Conservation (phyloP, 2,329 filamentous ascomycete species). For the Apiospora saccharicola region DNA sequence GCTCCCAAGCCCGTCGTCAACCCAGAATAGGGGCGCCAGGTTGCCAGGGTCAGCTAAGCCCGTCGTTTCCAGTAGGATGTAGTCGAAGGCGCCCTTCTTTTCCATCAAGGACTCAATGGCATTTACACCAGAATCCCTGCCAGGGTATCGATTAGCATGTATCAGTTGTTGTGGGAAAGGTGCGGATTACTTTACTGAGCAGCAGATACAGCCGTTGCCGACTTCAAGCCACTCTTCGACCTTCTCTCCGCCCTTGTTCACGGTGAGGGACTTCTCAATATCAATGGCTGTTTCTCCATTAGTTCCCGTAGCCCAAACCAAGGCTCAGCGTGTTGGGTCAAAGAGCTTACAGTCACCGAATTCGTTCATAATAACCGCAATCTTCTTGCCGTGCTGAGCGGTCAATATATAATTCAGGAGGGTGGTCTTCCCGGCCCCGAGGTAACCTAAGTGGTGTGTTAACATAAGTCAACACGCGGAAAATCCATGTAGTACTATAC, state of each 20-base stretch:
- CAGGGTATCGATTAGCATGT: slow-evolving; percentile 27
- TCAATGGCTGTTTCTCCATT: slow-evolving; percentile 70
- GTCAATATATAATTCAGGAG: slow-evolving; percentile 95
- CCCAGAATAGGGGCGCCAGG: slow-evolving; percentile 95
- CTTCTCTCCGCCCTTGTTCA: slow-evolving; percentile 82
- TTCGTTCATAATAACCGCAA: slow-evolving; percentile 97
- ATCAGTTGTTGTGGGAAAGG: slow-evolving; percentile 31
- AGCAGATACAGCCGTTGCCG: slow-evolving; percentile 97
- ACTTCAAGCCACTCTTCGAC: slow-evolving; percentile 96
- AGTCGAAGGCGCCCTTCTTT: slow-evolving; percentile 92
- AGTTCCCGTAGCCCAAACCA: not conserved
- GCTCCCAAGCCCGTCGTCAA: slow-evolving; percentile 93
- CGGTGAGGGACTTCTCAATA: slow-evolving; percentile 94
- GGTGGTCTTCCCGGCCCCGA: slow-evolving; percentile 95
- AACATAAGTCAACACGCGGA: not conserved
- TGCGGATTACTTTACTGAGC: slow-evolving; percentile 80
- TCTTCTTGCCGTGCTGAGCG: slow-evolving; percentile 94
- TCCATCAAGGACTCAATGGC: slow-evolving; percentile 97
- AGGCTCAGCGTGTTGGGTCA: too few relatives aligned
- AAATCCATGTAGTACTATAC: slow-evolving; percentile 46
- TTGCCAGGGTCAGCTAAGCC: slow-evolving; percentile 95
- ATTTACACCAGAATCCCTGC: slow-evolving; percentile 86
- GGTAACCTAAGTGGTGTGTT: slow-evolving; percentile 70
- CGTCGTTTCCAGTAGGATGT: slow-evolving; percentile 96
- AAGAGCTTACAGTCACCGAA: slow-evolving; percentile 76